phyloP scores from a whole-genome alignment of 331 rosid genomes.

The Saraca asoca region DNA sequence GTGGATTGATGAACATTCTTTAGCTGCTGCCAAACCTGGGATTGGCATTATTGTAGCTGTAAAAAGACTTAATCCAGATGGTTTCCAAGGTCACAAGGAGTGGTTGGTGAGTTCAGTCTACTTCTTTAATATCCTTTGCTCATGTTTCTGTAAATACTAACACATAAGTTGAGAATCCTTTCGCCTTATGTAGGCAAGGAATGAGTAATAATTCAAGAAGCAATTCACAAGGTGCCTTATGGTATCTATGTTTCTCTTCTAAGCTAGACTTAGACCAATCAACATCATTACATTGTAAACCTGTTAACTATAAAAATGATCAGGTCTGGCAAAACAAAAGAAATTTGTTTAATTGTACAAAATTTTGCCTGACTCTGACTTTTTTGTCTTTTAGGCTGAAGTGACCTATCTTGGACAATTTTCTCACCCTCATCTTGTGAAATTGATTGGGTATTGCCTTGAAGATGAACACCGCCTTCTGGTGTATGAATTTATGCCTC shows the following conservation, averaged over 20 bases:
- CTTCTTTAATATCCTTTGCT: background rate
- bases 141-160: background rate
- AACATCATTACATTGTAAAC: background rate
- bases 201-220: conserved; percentile 15
- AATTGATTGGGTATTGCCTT: conserved; percentile 78
- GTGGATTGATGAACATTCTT: conserved; percentile 83
- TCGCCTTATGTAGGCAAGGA: background rate
- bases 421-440: conserved; percentile 84
- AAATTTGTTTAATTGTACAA: background rate
- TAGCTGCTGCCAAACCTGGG: conserved; percentile 78
- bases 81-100: conserved; percentile 83
- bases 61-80: conserved; percentile 82
- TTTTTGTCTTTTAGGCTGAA: conserved; percentile 68
- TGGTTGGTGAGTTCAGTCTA: conserved; percentile 83
- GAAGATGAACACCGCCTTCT: conserved; percentile 89
- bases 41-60: conserved; percentile 85
- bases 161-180: background rate
- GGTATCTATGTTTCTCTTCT: conserved; percentile 2
- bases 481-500: conserved; percentile 90
- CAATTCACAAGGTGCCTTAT: background rate
- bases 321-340: background rate
- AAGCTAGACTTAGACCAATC: background rate
- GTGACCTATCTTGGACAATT: conserved; percentile 85
- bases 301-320: background rate
- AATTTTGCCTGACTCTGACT: conserved; percentile 24